Evolutionary conservation across 2,329 filamentous ascomycete genomes (phyloP), one percentile per base, ranked within the genome.

Genomic region (Sclerotinia subarctica): DNA sequence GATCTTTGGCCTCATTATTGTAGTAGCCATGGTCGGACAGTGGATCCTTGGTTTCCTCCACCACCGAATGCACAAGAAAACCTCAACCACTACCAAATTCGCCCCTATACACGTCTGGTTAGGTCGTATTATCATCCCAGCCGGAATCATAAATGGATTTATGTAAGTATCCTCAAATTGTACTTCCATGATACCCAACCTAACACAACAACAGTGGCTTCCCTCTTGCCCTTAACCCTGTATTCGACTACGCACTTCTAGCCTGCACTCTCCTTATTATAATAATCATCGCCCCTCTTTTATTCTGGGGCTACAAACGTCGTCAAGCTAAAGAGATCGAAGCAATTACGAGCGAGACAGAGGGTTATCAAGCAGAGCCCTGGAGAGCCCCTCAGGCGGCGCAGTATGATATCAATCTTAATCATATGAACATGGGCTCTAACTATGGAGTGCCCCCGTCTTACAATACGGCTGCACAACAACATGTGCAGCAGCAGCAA

Each of bases 111-210:
- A 90, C 76, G 77, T 85, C 26, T 86, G 86, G 82, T 78, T 87
- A 3, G 87, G 87, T 2, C 82, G 86, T 19, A 57, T 82, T 4
- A 79, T 86, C 47, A 80, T 89, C 26, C 74, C 82, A 13, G 73
- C 87, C 4, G 87, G 85, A 56, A 78, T 85, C 21, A 73, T 84
- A 66, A 88, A 89, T 70, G 84, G 81, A 29, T 86, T 87, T 70
- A 77, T 88, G 84, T 85, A 78, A 70, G 84, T 44, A 5, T 15
- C 26, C 26, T 21, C 44, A 2, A 5, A 35, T 1, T 2, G 11
- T n/a, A 32, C 64, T 21, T 24, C 15, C 47, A 19, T 6, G 19
- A 26, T n/a, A 11, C 51, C 47, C 66, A 58, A 35, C 10, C 62
- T 35, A 21, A 62, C 24, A 47, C 32, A 46, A 67, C 13, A 5